phyloP scores from a whole-genome alignment of 1,284 basidiomycete genomes.

The Sanguinoderma infundibulare region DNA sequence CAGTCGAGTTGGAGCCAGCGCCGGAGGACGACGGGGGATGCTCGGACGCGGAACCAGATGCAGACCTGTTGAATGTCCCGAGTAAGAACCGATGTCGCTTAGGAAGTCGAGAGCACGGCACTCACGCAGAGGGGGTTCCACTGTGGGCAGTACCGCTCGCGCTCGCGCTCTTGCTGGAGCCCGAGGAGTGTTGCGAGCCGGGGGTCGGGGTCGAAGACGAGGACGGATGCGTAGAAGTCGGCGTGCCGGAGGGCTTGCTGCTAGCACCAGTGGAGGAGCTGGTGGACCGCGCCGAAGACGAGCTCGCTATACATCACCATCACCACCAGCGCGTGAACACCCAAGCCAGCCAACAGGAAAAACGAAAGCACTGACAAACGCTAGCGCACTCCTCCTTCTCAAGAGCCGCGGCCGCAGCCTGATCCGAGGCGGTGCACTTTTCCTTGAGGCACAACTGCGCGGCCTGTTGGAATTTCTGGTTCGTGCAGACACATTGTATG shows the following conservation, averaged over 20 bases:
- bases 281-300: too few species aligned
- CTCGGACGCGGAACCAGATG: background rate
- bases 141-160: too few species aligned
- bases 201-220: background rate
- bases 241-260: background rate
- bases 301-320: too few species aligned
- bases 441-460: slow-evolving; percentile 12
- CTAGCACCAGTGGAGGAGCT: background rate
- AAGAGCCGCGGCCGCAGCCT: slow-evolving; percentile 7
- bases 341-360: too few species aligned
- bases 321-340: too few species aligned
- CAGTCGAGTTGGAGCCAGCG: background rate
- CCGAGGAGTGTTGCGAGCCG: background rate
- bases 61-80: background rate
- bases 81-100: too few species aligned
- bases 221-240: background rate
- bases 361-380: background rate
- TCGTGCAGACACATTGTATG: slow-evolving; percentile 21
- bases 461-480: slow-evolving; percentile 17
- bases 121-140: too few species aligned
- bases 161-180: background rate
- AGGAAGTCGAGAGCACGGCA: too few species aligned
- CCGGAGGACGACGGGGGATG: background rate
- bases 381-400: background rate
- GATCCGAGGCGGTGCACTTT: slow-evolving; percentile 17